A percentile compares a stretch with the other conserved stretches of the same genome.
Conservation (phyloP, 768 basidiomycete species). For the Filobasidium wieringae region DNA sequence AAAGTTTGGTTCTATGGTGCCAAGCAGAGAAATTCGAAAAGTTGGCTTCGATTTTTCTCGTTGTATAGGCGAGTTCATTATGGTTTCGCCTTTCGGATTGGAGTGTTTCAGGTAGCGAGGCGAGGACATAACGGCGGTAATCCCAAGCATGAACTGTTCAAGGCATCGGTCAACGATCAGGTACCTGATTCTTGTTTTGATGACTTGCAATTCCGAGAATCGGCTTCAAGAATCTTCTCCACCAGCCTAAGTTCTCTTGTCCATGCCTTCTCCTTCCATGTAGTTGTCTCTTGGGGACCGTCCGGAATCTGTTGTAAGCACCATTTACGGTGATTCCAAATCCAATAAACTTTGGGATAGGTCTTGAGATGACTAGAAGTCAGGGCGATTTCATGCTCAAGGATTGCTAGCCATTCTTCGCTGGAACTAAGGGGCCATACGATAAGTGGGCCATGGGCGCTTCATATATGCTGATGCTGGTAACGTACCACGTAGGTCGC, state of each 20-base stretch:
- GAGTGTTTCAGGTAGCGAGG: constrained; percentile 51
- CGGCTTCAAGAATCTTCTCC: constrained; percentile 82
- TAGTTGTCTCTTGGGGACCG: constrained; percentile 45
- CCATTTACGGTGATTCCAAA: constrained; percentile 97
- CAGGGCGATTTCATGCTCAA: constrained; percentile 63
- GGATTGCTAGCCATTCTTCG: constrained; percentile 51
- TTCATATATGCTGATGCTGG: background rate
- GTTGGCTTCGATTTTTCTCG: constrained; percentile 78
- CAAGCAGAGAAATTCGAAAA: constrained; percentile 98
- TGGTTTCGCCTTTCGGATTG: constrained; percentile 42
- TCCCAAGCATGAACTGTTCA: constrained; percentile 80
- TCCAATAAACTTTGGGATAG: constrained; percentile 94
- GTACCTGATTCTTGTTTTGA: background rate
- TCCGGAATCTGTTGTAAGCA: constrained; percentile 76
- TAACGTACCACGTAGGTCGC: constrained; percentile 51
- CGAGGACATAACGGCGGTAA: constrained; percentile 76
- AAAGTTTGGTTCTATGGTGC: constrained; percentile 87
- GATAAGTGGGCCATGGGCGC: background rate
- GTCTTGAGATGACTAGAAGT: constrained; percentile 68
- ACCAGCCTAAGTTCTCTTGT: constrained; percentile 71
- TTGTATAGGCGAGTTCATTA: constrained; percentile 75
- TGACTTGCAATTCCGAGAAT: constrained; percentile 78
- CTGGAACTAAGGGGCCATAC: constrained; percentile 45
- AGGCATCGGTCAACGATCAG: background rate
- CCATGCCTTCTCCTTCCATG: constrained; percentile 73